Evolutionary conservation across 2,329 filamentous ascomycete species (phyloP).

Genomic region (Botrytis deweyae): DNA sequence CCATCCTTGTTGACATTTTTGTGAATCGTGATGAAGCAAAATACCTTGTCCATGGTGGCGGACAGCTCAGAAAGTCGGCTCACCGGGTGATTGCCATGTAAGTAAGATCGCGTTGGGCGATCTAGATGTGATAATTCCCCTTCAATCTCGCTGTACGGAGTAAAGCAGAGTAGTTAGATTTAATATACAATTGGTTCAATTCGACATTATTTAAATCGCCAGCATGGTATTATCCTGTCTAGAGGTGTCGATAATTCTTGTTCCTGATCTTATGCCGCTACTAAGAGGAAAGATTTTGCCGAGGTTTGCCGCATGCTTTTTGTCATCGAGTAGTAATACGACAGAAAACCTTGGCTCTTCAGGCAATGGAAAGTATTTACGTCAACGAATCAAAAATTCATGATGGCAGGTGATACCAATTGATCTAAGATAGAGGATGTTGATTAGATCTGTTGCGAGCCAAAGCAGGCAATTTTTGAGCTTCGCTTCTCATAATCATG

Average conservation of each 20-base stretch:
- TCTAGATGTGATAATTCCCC: background rate
- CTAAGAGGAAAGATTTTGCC: background rate
- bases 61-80: background rate
- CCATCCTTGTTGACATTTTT: background rate
- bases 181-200: background rate
- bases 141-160: background rate
- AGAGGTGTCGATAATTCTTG: background rate
- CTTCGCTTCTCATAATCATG: background rate
- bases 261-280: background rate
- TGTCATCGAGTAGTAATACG: background rate
- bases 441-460: background rate
- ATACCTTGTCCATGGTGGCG: background rate
- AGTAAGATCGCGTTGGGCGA: background rate
- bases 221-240: background rate
- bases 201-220: too few species aligned
- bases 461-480: background rate
- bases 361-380: background rate
- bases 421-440: background rate
- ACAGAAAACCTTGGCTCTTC: background rate
- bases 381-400: background rate
- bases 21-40: background rate
- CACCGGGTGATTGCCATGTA: background rate
- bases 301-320: background rate
- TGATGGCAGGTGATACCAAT: background rate
- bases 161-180: background rate